Evolutionary conservation across 345 rosid genomes (phyloP), one percentile per base, ranked within the genome.

Genomic region (Syzygium oleosum): DNA sequence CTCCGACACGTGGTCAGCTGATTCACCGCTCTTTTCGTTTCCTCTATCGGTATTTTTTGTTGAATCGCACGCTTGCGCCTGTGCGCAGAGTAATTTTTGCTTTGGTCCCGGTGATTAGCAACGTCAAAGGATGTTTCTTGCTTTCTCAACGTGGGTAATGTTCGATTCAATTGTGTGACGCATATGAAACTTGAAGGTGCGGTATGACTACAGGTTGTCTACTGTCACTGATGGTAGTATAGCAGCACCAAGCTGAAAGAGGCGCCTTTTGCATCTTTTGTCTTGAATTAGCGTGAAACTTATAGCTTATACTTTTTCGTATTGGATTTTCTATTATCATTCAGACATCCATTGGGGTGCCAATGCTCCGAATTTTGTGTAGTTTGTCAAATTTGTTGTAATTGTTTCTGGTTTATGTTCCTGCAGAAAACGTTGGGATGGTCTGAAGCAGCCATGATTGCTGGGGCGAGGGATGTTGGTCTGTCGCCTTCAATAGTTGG

Each of bases 401-500:
- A 73, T 73, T 38, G 78, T 52, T 53, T 61, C 63, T 19, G 85
- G 29, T 54, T 49, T 84, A 59, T 73, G 83, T 53, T 38, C 85
- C 46, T 91, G 89, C 89, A 97, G 98, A 85, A 91, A 84, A 92
- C 91, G 65, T 86, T 93, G 89, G 99, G 99, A 87, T 96, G 99
- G 99, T 91, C 92, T 53, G 98, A 96, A 87, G 97, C 93, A 79
- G 97, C 98, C 3, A 92, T 96, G 99, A 94, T 94, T 55, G 98
- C 99, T 12, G 99, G 99, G 80, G 96, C 99, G 16, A 96, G 95
- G 85, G 99, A 98, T 27, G 95, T 92, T 86, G 98, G 95, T 83
- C 88, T 96, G 38, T 98, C 99, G 85, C 99, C 99, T 88, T 93
- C 99, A 4, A 92, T 96, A 4, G 93, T 96, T 59, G 99, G 99